Conservation (phyloP, 2,329 filamentous ascomycete genomes). For the Colletotrichum somersetense region DNA sequence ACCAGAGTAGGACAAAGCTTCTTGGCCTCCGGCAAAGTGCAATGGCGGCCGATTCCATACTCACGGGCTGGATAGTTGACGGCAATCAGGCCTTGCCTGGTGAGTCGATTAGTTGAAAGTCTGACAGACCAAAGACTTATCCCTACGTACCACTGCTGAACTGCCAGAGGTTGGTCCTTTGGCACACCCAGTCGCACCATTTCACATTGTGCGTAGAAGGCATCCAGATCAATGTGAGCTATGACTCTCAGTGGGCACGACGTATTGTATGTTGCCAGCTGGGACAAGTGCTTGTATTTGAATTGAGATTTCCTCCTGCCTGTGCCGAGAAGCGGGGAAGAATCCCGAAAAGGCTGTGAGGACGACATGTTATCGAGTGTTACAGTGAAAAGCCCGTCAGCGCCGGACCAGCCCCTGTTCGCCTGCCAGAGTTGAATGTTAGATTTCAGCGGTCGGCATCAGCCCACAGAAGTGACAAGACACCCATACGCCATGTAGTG, state of each 20-base stretch:
- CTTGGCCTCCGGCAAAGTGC: conserved; percentile 83
- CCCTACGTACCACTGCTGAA: conserved; percentile 83
- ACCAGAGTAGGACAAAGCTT: conserved; percentile 88
- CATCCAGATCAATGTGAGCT: conserved; percentile 94
- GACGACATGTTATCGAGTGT: conserved; percentile 38
- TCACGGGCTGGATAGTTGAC: conserved; percentile 93
- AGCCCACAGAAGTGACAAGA: neutral
- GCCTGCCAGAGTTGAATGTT: neutral
- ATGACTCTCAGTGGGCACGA: conserved; percentile 86
- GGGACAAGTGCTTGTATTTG: conserved; percentile 84
- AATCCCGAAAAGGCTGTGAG: conserved; percentile 39
- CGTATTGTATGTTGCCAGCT: conserved; percentile 78
- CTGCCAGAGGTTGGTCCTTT: conserved; percentile 85
- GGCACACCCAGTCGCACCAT: conserved; percentile 84
- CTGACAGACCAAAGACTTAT: neutral
- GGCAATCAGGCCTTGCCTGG: conserved; percentile 89
- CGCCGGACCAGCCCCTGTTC: conserved; percentile 12
- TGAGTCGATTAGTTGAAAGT: conserved; percentile 7
- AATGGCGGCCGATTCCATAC: conserved; percentile 83
- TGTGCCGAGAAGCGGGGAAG: conserved; percentile 33
- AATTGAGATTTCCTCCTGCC: conserved; percentile 71
- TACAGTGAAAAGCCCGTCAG: neutral
- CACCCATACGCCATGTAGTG: neutral
- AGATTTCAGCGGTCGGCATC: neutral
- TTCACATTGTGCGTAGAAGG: conserved; percentile 97